Evolutionary conservation across 2,329 filamentous ascomycete genomes (phyloP).

Genomic region (Diaporthe longicolla): DNA sequence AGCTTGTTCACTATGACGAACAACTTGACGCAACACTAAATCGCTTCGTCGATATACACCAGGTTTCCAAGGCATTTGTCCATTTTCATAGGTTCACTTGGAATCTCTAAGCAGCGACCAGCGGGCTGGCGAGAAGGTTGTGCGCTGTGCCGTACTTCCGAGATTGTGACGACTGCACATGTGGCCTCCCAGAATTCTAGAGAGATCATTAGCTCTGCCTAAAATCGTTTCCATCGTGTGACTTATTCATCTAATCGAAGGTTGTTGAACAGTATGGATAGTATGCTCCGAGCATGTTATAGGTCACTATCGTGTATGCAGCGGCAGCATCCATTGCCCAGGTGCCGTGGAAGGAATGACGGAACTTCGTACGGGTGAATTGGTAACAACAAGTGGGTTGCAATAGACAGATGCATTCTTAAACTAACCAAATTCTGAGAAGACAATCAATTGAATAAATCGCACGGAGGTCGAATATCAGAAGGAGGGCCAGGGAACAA

Average conservation of each 20-base stretch:
- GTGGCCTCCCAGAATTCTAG: too few species aligned
- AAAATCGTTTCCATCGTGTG: too few species aligned
- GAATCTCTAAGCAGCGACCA: not conserved
- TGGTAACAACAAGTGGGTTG: not conserved
- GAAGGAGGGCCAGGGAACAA: not conserved
- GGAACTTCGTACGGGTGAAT: not conserved
- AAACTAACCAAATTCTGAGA: not conserved
- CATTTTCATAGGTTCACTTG: not conserved
- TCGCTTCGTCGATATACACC: too few species aligned
- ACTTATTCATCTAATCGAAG: too few species aligned
- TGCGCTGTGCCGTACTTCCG: too few species aligned
- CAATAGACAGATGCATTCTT: not conserved
- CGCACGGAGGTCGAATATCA: not conserved
- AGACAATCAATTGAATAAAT: not conserved
- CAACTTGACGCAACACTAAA: not conserved
- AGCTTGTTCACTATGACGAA: conserved; percentile 11
- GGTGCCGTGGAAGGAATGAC: too few species aligned
- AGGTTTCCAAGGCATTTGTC: not conserved
- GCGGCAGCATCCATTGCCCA: too few species aligned
- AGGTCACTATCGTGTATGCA: not conserved
- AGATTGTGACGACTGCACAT: too few species aligned
- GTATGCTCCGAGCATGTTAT: not conserved
- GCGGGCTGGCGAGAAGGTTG: too few species aligned
- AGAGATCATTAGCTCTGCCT: too few species aligned
- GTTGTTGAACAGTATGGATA: too few species aligned